Base-by-base conservation (phyloP, 1,284 basidiomycete genomes). In the Phellinidium pouzarii region DNA sequence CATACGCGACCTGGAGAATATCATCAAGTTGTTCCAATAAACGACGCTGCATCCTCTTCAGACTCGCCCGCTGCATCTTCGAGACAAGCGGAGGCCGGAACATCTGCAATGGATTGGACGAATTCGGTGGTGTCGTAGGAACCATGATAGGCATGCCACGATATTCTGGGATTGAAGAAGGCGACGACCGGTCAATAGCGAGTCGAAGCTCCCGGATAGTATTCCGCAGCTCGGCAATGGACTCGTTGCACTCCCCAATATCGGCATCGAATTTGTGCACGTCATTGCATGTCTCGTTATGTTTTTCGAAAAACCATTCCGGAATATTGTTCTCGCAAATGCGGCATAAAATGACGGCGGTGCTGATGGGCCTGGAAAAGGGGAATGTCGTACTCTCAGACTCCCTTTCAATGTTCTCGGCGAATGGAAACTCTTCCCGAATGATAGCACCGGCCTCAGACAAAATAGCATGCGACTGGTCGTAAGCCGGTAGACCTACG, bases 291-390 rank as follows among this genome's bases (percentile, higher is more conserved):
- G 95, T 99, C 71, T 99, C 96, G 75, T 94, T 98, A 74, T 99
- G 96, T 73, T 98, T 98, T 71, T 98, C 96, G 66, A 99, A 99
- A 74, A 95, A 99, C 94, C 96, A 99, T 54, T 95, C 89, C 1
- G 96, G 94, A 51, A 99, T 88, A 62, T 91, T 87, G 62, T 90
- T 84, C 70, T 99, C 96, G 74, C 96, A 99, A 59, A 99, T 99
- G 44, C 96, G 91, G 71, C 96, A 99, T 17, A 99, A 77, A 37
- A 99, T 87, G n/a, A 83, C 85, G 60, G 93, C 84, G 22, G 81
- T 82, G 61, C 84, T 87, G 65, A 96, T 84, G 23, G 87, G 80
- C 7, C 82, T 78, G 42, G 77, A 77, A 64, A 85, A 82, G 3
- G 87, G 86, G 62, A 91, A 87, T 1, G 83, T 78, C 77, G 54